Evolutionary conservation across 2,329 filamentous ascomycete species (phyloP).

Genomic region (Curvularia lunata): DNA sequence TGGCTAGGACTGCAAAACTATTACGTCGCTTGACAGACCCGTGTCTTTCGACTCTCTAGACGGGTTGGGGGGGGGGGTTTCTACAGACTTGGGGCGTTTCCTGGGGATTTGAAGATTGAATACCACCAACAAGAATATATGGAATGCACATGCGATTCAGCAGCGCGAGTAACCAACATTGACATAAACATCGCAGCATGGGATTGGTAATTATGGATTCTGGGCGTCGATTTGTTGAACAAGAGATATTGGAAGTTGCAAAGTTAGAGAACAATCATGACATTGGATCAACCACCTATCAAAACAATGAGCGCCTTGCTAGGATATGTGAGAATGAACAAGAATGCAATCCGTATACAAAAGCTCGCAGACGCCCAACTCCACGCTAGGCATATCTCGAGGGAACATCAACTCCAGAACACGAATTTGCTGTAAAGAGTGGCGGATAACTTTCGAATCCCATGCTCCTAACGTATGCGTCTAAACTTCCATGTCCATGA

Average conservation of each 20-base stretch:
- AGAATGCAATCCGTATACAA: slow-evolving; percentile 3
- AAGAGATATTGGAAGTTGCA: neutral
- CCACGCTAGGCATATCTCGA: slow-evolving; percentile 1
- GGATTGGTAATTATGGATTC: neutral
- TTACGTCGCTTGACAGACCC: neutral
- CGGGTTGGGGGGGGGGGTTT: neutral
- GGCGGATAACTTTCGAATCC: neutral
- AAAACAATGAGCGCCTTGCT: slow-evolving; percentile 6
- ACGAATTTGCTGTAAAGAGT: slow-evolving; percentile 7
- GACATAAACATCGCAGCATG: neutral
- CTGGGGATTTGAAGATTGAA: neutral
- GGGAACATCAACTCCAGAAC: neutral
- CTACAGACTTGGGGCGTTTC: neutral
- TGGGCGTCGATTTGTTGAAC: too few species aligned
- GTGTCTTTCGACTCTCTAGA: neutral
- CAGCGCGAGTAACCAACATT: neutral
- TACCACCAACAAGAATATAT: neutral
- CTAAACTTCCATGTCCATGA: slow-evolving; percentile 85
- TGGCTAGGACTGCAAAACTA: slow-evolving; percentile 4
- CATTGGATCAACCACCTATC: slow-evolving; percentile 3
- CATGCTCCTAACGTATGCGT: neutral
- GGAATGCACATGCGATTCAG: neutral
- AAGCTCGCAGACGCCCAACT: slow-evolving; percentile 8
- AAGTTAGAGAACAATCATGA: neutral
- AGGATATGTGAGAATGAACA: slow-evolving; percentile 4